Evolutionary conservation across 1,139 yeast species (phyloP).

Genomic region (Saccharomycopsis hybrid): DNA sequence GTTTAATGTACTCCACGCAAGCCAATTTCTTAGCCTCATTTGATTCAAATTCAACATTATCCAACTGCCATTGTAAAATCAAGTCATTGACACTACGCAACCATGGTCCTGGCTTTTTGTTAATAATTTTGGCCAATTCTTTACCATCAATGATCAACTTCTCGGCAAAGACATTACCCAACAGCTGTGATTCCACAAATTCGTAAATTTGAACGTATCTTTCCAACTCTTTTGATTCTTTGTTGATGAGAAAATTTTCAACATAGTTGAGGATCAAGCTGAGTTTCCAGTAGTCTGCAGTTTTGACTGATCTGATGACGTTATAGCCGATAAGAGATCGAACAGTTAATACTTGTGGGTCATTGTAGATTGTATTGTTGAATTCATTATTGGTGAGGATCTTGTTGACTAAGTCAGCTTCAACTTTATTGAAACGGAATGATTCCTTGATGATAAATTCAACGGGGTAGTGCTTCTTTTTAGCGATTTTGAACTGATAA

Average conservation of each 20-base stretch:
- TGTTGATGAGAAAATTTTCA: not conserved
- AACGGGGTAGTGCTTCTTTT: constrained; percentile 29
- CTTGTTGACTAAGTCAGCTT: constrained; percentile 34
- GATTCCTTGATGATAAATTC: constrained; percentile 57
- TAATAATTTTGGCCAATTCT: constrained; percentile 43
- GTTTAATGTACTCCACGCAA: constrained; percentile 42
- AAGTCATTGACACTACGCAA: constrained; percentile 48
- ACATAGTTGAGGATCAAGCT: constrained; percentile 15
- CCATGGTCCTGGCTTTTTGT: constrained; percentile 82
- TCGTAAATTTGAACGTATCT: constrained; percentile 11
- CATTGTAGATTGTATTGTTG: constrained; percentile 3
- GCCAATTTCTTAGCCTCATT: constrained; percentile 32
- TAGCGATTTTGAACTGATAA: constrained; percentile 26
- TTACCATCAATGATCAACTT: constrained; percentile 69
- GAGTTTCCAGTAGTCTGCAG: constrained; percentile 17
- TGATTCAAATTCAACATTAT: constrained; percentile 33
- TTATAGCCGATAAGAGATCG: constrained; percentile 16
- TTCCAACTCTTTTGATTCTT: not conserved
- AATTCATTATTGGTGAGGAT: constrained; percentile 16
- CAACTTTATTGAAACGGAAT: constrained; percentile 54
- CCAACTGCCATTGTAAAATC: constrained; percentile 68
- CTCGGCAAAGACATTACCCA: constrained; percentile 38
- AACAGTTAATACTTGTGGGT: constrained; percentile 2
- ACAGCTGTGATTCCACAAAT: constrained; percentile 28
- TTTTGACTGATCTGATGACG: constrained; percentile 8